phyloP scores from a whole-genome alignment of 2,329 filamentous ascomycete genomes.

The Nigrograna mackinnonii region DNA sequence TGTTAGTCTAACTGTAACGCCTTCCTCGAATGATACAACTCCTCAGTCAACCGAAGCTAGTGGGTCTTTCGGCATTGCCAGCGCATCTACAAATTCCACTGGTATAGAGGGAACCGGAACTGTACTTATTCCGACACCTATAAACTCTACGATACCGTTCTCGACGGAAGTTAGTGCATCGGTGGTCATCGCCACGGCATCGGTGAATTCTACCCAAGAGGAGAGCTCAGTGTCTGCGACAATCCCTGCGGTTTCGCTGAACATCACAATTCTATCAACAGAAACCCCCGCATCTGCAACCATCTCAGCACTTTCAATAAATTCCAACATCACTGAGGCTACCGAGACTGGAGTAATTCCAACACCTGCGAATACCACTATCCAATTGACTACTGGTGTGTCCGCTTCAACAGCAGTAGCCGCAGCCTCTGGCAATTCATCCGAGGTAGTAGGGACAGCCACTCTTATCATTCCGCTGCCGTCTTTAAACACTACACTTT shows the following conservation, averaged over 20 bases:
- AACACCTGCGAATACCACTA: background rate
- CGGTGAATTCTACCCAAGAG: slow-evolving; percentile 7
- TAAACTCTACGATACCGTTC: background rate
- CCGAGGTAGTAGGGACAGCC: background rate
- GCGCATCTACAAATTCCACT: slow-evolving; percentile 7
- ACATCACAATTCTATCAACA: background rate
- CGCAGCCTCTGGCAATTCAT: background rate
- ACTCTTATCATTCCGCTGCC: background rate
- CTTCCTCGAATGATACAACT: too few species aligned
- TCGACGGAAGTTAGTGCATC: slow-evolving; percentile 4
- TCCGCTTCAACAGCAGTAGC: background rate
- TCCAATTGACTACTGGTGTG: background rate
- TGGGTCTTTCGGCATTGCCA: slow-evolving; percentile 2
- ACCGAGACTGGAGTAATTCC: background rate
- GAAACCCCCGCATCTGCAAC: background rate
- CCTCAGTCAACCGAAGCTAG: too few species aligned
- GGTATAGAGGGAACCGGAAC: background rate
- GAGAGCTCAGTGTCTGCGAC: background rate
- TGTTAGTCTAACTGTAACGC: too few species aligned
- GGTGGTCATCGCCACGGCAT: background rate
- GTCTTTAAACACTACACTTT: background rate
- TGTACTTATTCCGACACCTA: background rate
- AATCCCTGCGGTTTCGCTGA: background rate
- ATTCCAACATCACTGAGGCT: slow-evolving; percentile 2
- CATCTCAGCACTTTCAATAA: slow-evolving; percentile 1